These are phyloP conservation scores for Iris macrosiphon DNA, from an alignment of 106 monocot genomes.

Conservation along the genomic window DNA sequence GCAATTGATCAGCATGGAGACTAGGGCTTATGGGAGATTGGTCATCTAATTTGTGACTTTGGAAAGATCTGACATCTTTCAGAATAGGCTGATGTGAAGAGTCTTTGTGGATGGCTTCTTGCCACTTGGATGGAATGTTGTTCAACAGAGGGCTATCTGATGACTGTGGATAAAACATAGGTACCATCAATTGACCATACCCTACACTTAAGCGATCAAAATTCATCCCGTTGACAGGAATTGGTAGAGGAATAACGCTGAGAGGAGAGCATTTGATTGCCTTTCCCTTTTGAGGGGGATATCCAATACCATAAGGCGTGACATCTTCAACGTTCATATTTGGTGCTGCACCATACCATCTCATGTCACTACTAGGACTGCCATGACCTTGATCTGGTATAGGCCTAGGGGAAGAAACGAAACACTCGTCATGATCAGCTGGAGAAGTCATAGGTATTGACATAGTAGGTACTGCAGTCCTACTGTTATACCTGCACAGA, in stretches of 20 bases:
- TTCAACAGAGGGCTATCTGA: conserved; percentile 12
- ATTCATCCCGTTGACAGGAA: conserved; percentile 15
- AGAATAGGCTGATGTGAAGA: conserved; percentile 1
- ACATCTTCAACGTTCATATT: conserved; percentile 7
- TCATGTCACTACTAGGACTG: not conserved
- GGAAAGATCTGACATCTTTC: not conserved
- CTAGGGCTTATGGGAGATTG: not conserved
- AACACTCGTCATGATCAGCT: not conserved
- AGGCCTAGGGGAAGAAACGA: not conserved
- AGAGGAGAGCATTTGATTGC: conserved; percentile 18
- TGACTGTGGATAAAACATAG: conserved; percentile 23
- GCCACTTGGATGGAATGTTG: conserved; percentile 6
- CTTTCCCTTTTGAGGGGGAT: conserved; percentile 7
- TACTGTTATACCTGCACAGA: conserved; percentile 34
- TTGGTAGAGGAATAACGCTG: conserved; percentile 22
- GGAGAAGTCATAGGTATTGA: not conserved
- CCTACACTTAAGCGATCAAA: conserved; percentile 7
- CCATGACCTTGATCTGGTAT: not conserved
- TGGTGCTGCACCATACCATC: not conserved
- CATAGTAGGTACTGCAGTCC: not conserved
- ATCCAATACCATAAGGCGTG: not conserved
- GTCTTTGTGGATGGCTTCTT: not conserved
- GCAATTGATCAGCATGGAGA: conserved; percentile 6
- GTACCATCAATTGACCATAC: conserved; percentile 12
- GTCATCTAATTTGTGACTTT: conserved; percentile 6